Conservation (phyloP, 305 asterid genomes). For the Fraxinus angustifolia region DNA sequence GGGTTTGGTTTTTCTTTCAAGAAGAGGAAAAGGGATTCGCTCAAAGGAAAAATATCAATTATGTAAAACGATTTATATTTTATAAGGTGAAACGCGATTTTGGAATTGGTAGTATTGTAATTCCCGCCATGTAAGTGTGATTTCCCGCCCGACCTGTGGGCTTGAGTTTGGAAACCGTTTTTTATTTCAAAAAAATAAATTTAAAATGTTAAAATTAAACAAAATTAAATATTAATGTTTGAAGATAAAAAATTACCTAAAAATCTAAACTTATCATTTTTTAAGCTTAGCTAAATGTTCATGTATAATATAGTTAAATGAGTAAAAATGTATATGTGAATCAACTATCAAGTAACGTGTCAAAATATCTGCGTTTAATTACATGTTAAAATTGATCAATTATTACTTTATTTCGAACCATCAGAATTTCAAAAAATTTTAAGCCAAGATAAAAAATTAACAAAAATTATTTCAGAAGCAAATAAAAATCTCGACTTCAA, state of each 20-base stretch:
- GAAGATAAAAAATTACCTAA: neutral
- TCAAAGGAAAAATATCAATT: neutral
- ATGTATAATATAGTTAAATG: neutral
- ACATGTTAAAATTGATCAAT: no score
- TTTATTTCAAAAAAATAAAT: neutral
- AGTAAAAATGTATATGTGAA: neutral
- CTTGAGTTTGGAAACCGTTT: neutral
- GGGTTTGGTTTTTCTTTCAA: constrained; percentile 23
- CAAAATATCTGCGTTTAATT: no score
- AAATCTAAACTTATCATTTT: no score
- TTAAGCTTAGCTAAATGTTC: neutral
- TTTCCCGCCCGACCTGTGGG: constrained; percentile 30
- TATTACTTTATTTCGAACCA: neutral
- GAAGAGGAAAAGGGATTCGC: neutral
- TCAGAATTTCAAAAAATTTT: no score
- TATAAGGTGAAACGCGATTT: neutral
- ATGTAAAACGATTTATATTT: neutral
- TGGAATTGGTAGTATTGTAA: neutral
- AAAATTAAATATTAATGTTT: no score
- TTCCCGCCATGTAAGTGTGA: constrained; percentile 34
- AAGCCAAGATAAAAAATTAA: neutral
- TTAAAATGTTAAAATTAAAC: neutral
- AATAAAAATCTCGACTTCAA: neutral
- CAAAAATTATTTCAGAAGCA: neutral
- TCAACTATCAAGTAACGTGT: neutral